phyloP scores from a whole-genome alignment of 805 yeast species.

The Zygosaccharomyces rouxii region DNA sequence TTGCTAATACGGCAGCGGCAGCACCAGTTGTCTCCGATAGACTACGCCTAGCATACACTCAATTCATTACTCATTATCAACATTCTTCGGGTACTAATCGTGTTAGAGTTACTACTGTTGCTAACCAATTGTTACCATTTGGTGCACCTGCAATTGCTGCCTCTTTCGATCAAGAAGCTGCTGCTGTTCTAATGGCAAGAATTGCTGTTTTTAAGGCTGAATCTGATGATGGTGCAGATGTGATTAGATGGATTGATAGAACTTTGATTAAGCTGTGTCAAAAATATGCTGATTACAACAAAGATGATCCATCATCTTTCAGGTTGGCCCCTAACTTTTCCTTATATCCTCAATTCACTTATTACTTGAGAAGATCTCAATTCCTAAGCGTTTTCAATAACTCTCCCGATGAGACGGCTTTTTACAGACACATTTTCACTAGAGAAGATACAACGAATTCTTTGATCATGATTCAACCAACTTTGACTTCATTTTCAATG shows the following conservation, averaged over 20 bases:
- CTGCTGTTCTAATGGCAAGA: constrained; percentile 90
- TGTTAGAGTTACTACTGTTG: constrained; percentile 84
- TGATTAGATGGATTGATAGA: constrained; percentile 91
- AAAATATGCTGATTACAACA: constrained; percentile 87
- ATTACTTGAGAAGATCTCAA: constrained; percentile 92
- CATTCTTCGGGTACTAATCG: constrained; percentile 92
- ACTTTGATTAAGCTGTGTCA: constrained; percentile 86
- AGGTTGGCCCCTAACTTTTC: constrained; percentile 78
- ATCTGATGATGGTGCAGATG: constrained; percentile 87
- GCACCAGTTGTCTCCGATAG: constrained; percentile 21
- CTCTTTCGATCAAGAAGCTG: constrained; percentile 97
- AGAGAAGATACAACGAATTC: constrained; percentile 92
- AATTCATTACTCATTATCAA: constrained; percentile 88
- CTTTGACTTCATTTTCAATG: constrained; percentile 79
- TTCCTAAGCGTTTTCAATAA: constrained; percentile 93
- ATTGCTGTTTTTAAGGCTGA: constrained; percentile 79
- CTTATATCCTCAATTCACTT: constrained; percentile 91
- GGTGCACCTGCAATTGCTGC: constrained; percentile 52
- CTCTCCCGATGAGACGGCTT: constrained; percentile 98
- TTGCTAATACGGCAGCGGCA: constrained; percentile 41
- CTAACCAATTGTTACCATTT: constrained; percentile 47
- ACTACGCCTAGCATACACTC: constrained; percentile 51
- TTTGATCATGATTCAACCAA: constrained; percentile 95
- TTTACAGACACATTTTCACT: constrained; percentile 86
- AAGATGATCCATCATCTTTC: constrained; percentile 79